Base-by-base conservation (phyloP, 495 filamentous ascomycete genomes). In the Penicillium desertorum region DNA sequence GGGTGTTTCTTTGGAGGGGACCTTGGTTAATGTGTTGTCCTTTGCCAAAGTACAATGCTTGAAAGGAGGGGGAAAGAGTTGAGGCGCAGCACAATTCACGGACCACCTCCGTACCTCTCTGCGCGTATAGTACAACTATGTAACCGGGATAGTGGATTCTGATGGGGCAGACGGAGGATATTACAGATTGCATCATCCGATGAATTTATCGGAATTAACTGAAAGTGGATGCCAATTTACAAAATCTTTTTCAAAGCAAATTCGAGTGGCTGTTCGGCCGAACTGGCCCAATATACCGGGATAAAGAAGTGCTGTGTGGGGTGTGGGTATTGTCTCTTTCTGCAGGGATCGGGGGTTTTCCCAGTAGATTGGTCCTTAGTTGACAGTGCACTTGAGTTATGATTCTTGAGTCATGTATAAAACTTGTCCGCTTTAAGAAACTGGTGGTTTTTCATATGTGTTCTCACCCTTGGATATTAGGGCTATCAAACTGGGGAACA, bases 291-390 rank as follows among this genome's bases (percentile, higher is more conserved):
- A 22, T 22, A 44, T 20, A 11, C 42, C 20, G 29, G 29, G 30
- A 32, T 34, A 34, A 20, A 32, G 46, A 49, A 37, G 20, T 37
- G 32, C 36, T 17, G 36, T 39, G 36, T 14, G 48, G 17, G 47
- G 29, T 22, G 47, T 17, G 34, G 47, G 36, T 19, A 32, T 29
- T 42, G 49, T 41, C 34, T 19, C 45, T 30, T 52, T 52, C 50
- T 52, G 50, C 50, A 52, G 50, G 23, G 50, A 52, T 52, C 50
- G 50, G 9, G 9, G 11, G 3, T 20, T n/a, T 12, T 20, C 50
- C 46, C 36, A 42, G 49, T 29, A 29, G 49, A 42, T 9, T 42
- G 50, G 50, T 47, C 16, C 25, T 17, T 47, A 29, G 25, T 27
- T 16, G 30, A 30, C 36, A 12, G 34, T 48, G 27, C 17, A 12